Evolutionary conservation across 805 yeast species (phyloP), one percentile per base, ranked within the genome.

Genomic region (Wickerhamomyces hampshirensis): DNA sequence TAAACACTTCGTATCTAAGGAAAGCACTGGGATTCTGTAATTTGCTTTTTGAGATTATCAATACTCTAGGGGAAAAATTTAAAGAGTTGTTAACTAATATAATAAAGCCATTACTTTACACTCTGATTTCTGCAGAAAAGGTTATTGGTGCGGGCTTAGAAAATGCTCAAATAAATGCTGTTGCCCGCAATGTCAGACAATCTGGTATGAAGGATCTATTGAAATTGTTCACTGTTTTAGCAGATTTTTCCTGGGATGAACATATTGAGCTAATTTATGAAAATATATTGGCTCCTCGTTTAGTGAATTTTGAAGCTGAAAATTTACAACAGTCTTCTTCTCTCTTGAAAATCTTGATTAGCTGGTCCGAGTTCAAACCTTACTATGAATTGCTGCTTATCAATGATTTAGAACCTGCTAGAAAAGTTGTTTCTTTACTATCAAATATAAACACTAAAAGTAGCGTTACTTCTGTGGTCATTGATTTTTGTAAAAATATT

Each of bases 281-380:
- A 4, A 53, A 63, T 17, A 65, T 87, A 16, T 63, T 91, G 11
- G 49, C 56, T 15, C 88, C 95, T 6, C 73, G 94, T 51, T 65
- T 93, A 47, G 65, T 42, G 1, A 64, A 69, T 10, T 91, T 91
- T 58, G 81, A 81, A 4, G 70, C 63, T 28, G 95, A 84, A 50
- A 93, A 91, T 55, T 64, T 82, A 23, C 94, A 87, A 53, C 87
- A 83, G 50, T 80, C 91, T 1, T 87, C 97, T 0, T 72, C 95
- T 0, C 55, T 91, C 30, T 62, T 89, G 74, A 74, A 68, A 38
- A 54, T 87, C 8, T 71, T 91, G 50, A 59, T 75, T 6, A 62
- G 71, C 7, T 73, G 95, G 78, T 63, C 83, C 33, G 53, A 66
- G 5, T 55, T 60, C 23, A 62, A 65, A 5, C 62, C 63, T 16